Conservation (phyloP, 2,329 filamentous ascomycete genomes). For the Drechslerella dactyloides region DNA sequence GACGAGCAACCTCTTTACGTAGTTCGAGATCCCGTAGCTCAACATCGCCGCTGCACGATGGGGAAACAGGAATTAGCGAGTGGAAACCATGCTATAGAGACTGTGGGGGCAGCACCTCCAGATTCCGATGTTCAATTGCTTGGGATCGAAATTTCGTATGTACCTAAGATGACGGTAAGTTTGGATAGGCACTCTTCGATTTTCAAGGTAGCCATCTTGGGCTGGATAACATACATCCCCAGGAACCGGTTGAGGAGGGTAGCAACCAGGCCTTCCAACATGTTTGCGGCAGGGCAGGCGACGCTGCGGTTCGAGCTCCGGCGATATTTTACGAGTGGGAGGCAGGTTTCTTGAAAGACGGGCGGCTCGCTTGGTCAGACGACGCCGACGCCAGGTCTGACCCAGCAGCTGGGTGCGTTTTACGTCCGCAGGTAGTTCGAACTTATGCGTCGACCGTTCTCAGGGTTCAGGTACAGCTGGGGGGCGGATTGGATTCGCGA, state of each 20-base stretch:
- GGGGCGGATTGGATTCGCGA: too few relatives aligned
- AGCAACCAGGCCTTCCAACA: constrained; percentile 93
- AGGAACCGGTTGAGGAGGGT: constrained; percentile 98
- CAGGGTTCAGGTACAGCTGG: too few relatives aligned
- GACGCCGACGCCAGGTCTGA: too few relatives aligned
- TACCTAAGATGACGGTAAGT: constrained; percentile 50
- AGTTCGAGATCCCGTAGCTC: constrained; percentile 92
- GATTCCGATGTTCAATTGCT: constrained; percentile 97
- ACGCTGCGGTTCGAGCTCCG: not conserved
- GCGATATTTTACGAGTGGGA: not conserved
- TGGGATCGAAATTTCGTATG: constrained; percentile 98
- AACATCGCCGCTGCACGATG: constrained; percentile 76
- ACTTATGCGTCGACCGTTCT: too few relatives aligned
- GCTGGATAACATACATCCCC: constrained; percentile 79
- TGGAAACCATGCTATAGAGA: not conserved
- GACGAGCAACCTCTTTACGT: constrained; percentile 66
- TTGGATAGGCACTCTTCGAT: not conserved
- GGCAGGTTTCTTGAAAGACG: not conserved
- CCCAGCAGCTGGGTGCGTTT: too few relatives aligned
- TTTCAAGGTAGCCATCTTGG: not conserved
- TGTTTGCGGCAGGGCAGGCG: constrained; percentile 62
- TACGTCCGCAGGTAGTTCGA: too few relatives aligned
- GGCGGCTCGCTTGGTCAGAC: too few relatives aligned
- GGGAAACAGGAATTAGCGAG: not conserved
- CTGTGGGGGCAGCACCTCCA: constrained; percentile 67